Base-by-base conservation (phyloP, 2,329 filamentous ascomycete species). In the Phyllachora maydis region DNA sequence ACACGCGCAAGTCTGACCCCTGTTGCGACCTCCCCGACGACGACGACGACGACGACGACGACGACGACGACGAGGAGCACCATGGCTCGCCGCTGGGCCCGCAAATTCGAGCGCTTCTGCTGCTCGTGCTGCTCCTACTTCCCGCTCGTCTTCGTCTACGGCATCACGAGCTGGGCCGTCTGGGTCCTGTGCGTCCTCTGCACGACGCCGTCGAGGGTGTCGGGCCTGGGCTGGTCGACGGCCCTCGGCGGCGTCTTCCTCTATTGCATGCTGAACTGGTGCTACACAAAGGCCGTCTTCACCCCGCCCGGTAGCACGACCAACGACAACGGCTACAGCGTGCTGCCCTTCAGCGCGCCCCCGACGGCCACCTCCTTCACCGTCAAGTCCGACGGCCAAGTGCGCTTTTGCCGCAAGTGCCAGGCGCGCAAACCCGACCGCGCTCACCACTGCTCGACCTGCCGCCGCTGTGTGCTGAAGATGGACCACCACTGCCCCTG, bases 401-500 rank as follows among this genome's bases (percentile, higher is more conserved):
- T 76, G 24, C 68, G 88, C 26, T 95, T 75, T 54, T 98, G 88
- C 61, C 95, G 95, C 53, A 98, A 98, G 52, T 98, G 88, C 48
- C 78, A 90, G 52, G 73, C 73, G 24, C 68, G 77, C 32, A 98
- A 98, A 54, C 88, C 88, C 19, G 88, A 98, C 50, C 78, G 88
- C 30, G 71, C 85, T 16, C 88, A 98, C 47, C 88, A 98, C 54
- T 98, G 88, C 59, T 91, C 81, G 8, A 90, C 82, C 4, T 98
- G 88, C 51, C 69, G 74, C 35, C 74, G 76, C 40, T 98, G 88
- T 46, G 83, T 98, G 14, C 59, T 98, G 46, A 98, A 98, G 58
- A 98, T 98, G 88, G 88, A 98, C 44, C 88, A 98, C 47, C 88
- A 98, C 52, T 98, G 88, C 45, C 88, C 88, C 10, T 98, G 88